Evolutionary conservation across 78 protist species (phyloP), one percentile per base, ranked within the genome.

Genomic region (Anaeramoeba ignava): DNA sequence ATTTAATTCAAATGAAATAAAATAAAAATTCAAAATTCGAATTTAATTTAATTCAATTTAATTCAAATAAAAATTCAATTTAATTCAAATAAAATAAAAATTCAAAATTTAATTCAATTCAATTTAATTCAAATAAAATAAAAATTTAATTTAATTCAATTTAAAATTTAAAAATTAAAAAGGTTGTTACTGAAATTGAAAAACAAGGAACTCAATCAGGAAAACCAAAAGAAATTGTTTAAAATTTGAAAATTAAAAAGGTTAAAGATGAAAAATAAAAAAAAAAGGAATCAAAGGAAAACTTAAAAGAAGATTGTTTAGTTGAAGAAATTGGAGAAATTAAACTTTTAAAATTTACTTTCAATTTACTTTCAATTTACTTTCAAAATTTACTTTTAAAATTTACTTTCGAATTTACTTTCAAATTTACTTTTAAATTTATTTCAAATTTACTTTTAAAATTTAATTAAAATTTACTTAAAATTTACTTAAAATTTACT

Each of bases 381-480:
- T 33, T 68, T 68, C 31, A 68, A 68, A n/a, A 68, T 68, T 33
- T 33, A 33, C 78, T 33, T 33, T 68, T 68, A 33, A n/a, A 68
- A 68, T n/a, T 68, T 68, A 68, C n/a, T n/a, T 33, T 68, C 78
- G 78, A 68, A 68, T n/a, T 68, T 68, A 33, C 41, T 68, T 68
- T n/a, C 31, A 68, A 68, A 68, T 33, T 33, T n/a, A 68, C 31
- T 68, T 33, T 33, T n/a, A 33, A n/a, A 68, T 33, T 33, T 68
- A 33, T 33, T 33, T 68, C 31, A 68, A 68, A 68, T 33, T 33
- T 33, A 68, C n/a, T 68, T n/a, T 33, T 68, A 68, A 68, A n/a
- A 68, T 68, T 68, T 68, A 33, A n/a, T 33, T 33, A 68, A 33
- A 68, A 68, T n/a, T 33, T 33, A 68, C 31, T 68, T 68, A 33